Conservation (phyloP, 75 land plant species). For the Pinus albicaulis region DNA sequence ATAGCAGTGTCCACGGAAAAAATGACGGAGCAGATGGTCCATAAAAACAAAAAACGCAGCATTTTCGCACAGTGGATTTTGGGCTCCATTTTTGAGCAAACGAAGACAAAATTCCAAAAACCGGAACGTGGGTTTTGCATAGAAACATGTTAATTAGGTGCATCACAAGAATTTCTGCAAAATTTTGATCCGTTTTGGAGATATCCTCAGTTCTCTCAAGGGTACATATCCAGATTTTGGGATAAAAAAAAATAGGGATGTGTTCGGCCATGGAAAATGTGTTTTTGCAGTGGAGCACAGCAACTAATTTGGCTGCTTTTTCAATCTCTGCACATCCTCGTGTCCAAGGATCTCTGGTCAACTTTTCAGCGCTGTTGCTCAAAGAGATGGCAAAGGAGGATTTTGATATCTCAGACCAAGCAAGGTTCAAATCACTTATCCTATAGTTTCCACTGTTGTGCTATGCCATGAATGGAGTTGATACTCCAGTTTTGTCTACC, state of each 20-base stretch:
- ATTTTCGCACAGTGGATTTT: too few species aligned
- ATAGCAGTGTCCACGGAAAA: too few species aligned
- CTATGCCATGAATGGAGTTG: conserved; percentile 46
- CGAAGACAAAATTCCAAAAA: too few species aligned
- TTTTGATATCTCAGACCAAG: conserved; percentile 21
- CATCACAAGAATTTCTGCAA: too few species aligned
- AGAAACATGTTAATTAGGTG: too few species aligned
- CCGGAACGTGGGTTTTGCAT: too few species aligned
- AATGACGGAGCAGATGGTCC: too few species aligned
- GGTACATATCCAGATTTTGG: too few species aligned
- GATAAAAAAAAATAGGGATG: conserved; percentile 66
- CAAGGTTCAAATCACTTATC: conserved; percentile 38
- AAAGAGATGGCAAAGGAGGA: conserved; percentile 29
- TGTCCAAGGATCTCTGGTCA: conserved; percentile 71
- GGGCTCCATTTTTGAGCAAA: too few species aligned
- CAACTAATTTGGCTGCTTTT: conserved; percentile 46
- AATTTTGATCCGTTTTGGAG: too few species aligned
- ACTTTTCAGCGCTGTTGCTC: conserved; percentile 45
- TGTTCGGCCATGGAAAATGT: conserved; percentile 67
- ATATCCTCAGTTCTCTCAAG: too few species aligned
- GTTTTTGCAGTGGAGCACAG: conserved; percentile 63
- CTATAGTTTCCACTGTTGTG: conserved; percentile 74
- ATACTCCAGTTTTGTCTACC: conserved; percentile 38
- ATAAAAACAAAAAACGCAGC: too few species aligned
- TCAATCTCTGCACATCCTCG: conserved; percentile 71